phyloP scores from a whole-genome alignment of 345 rosid genomes.

The Murraya koenigii region DNA sequence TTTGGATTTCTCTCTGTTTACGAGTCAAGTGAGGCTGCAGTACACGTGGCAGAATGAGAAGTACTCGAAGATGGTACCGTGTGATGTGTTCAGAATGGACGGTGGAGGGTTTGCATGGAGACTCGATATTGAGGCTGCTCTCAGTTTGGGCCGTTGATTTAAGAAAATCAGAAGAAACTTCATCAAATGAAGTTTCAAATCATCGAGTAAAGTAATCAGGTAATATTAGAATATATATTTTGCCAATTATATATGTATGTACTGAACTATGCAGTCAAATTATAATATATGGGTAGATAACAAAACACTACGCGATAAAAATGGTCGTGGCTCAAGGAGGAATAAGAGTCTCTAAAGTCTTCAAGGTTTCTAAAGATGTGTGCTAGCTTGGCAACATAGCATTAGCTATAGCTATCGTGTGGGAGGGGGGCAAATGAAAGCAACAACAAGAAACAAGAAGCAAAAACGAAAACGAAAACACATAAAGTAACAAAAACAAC shows the following conservation, averaged over 20 bases:
- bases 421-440: neutral
- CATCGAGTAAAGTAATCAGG: conserved; percentile 16
- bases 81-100: conserved; percentile 79
- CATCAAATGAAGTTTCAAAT: neutral
- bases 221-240: neutral
- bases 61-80: conserved; percentile 53
- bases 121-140: conserved; percentile 76
- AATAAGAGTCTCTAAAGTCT: neutral
- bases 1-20: conserved; percentile 28
- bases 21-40: conserved; percentile 64
- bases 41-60: conserved; percentile 52
- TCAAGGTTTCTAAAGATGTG: neutral
- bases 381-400: neutral
- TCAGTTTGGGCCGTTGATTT: conserved; percentile 50
- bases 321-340: neutral
- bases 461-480: neutral
- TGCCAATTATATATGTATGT: neutral
- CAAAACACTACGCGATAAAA: neutral
- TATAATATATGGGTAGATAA: neutral
- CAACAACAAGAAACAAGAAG: neutral
- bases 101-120: conserved; percentile 85
- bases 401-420: neutral
- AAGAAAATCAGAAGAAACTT: neutral
- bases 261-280: neutral
- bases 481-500: too few species aligned